Base-by-base conservation (phyloP, 164 flowering plant genomes). In the Kingdonia uniflora region DNA sequence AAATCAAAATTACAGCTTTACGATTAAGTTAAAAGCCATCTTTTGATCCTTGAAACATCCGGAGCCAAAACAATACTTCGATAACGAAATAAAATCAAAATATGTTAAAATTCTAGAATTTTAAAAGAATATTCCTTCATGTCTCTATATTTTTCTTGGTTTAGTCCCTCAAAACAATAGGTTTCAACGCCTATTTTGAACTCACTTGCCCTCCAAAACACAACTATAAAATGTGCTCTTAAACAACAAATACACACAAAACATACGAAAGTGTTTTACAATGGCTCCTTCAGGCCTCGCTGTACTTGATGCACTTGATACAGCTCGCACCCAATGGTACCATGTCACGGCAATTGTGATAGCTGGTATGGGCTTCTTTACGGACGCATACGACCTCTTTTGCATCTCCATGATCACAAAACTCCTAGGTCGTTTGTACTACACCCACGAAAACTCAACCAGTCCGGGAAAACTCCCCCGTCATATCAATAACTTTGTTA, bases 351-450 rank as follows among this genome's bases (percentile, higher is more conserved):
- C 76, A 15, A 74, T 76, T 15, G 61, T 74, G 20, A 77, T 77
- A 20, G 78, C 81, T 43, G 77, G 85, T 0, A 77, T 77, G 80
- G 81, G 85, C 21, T 80, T 80, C 65, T 80, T 80, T 72, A 80
- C 85, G 29, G 85, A 80, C 22, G 85, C 85, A 7, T 80, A 80
- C 42, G 82, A 80, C 22, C 78, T 80, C 13, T 80, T 80, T 41
- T 77, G 79, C 66, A 77, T 80, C 64, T 52, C 82, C 44, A 59
- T 77, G 22, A 65, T 80, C 37, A 59, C 80, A 0, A 77, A 77
- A 39, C 76, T 80, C 16, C 19, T 77, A 2, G 82, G 81, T 37
- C 82, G 85, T 13, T 57, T 80, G 8, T 80, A 77, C 37, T 80
- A 68, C 69, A 60, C n/a, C 43, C 67, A 69, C 19, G 68, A 71